Conservation (phyloP, 805 yeast genomes). For the Pichia manshurica region DNA sequence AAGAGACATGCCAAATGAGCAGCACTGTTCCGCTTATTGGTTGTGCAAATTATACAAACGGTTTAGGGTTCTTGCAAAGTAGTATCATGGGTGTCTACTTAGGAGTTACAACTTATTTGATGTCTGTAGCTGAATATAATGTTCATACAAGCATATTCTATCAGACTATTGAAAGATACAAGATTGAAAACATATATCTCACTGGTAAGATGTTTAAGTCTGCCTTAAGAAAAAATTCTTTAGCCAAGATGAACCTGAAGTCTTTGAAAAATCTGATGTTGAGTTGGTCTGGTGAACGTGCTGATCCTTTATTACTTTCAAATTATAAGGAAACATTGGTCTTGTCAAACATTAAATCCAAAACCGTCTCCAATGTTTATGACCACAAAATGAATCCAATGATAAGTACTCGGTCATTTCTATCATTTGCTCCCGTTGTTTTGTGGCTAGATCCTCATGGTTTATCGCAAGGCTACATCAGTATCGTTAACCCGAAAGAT, state of each 20-base stretch:
- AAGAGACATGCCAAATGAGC: constrained; percentile 84
- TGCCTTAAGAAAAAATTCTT: constrained; percentile 42
- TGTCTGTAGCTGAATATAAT: constrained; percentile 73
- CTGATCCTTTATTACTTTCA: constrained; percentile 54
- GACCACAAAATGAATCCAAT: constrained; percentile 77
- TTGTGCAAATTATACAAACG: constrained; percentile 76
- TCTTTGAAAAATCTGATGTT: constrained; percentile 75
- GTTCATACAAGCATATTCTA: constrained; percentile 68
- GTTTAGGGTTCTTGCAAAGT: constrained; percentile 87
- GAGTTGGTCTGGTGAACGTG: constrained; percentile 62
- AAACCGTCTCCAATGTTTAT: constrained; percentile 71
- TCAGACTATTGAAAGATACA: constrained; percentile 63
- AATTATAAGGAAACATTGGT: constrained; percentile 58
- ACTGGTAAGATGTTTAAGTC: constrained; percentile 79
- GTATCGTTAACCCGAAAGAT: constrained; percentile 69
- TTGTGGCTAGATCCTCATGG: constrained; percentile 83
- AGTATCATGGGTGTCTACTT: constrained; percentile 75
- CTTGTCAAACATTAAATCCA: constrained; percentile 56
- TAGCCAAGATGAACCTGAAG: constrained; percentile 8
- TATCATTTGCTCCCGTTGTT: constrained; percentile 84
- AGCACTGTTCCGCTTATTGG: constrained; percentile 72
- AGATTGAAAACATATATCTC: constrained; percentile 79
- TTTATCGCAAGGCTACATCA: constrained; percentile 81
- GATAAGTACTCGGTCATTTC: constrained; percentile 77
- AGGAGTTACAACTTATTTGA: constrained; percentile 79